Conservation (phyloP, 768 basidiomycete species). For the Lyophyllum atratum region DNA sequence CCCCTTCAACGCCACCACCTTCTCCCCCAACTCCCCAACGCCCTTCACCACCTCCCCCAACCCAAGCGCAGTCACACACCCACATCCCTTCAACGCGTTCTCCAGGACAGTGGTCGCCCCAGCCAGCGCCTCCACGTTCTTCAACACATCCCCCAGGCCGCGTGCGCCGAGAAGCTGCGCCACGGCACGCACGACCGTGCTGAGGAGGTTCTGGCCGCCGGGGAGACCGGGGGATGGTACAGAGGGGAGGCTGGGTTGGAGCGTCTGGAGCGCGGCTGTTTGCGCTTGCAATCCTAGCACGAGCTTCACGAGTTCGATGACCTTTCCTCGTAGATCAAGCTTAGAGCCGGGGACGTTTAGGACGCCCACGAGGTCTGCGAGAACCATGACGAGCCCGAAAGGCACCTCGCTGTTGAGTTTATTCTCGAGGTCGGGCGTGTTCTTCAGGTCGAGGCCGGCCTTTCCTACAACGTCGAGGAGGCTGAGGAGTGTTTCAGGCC, state of each 20-base stretch:
- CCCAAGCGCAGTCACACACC: not conserved
- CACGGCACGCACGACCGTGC: not conserved
- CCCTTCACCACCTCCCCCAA: not conserved
- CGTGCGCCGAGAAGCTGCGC: not conserved
- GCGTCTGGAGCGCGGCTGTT: not conserved
- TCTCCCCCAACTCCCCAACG: not conserved
- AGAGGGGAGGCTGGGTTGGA: not conserved
- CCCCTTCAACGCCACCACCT: not conserved
- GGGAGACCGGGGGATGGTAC: conserved; percentile 3
- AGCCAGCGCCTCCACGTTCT: not conserved
- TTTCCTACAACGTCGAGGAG: conserved; percentile 5
- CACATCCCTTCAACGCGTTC: not conserved
- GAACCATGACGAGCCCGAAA: not conserved
- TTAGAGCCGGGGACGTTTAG: not conserved
- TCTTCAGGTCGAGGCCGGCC: not conserved
- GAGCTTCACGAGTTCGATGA: not conserved
- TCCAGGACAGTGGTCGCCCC: not conserved
- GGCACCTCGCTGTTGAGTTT: not conserved
- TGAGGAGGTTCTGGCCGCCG: not conserved
- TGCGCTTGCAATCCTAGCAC: not conserved
- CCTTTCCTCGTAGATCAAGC: not conserved
- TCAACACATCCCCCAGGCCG: not conserved
- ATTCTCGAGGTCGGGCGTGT: not conserved
- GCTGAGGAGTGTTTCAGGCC: not conserved
- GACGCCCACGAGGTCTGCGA: not conserved